phyloP scores from a whole-genome alignment of 2,329 filamentous ascomycete species.

The Fusarium zealandicum region DNA sequence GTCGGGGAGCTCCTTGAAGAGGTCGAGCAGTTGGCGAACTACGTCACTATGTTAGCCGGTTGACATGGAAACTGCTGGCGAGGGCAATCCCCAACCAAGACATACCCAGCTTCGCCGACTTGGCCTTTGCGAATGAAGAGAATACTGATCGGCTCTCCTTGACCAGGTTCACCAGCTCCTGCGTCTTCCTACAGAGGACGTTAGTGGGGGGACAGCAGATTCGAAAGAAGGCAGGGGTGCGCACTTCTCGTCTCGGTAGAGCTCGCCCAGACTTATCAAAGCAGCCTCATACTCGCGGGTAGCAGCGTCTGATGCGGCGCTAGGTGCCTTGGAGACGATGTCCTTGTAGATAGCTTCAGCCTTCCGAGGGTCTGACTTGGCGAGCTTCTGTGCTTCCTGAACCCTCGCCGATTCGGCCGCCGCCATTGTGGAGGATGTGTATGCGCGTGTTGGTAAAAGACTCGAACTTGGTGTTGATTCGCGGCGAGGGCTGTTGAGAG shows the following conservation, averaged over 20 bases:
- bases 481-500: conserved; percentile 3
- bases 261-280: conserved; percentile 85
- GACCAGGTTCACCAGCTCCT: conserved; percentile 88
- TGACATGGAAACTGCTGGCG: background rate
- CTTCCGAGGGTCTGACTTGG: conserved; percentile 80
- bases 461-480: conserved; percentile 1
- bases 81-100: background rate
- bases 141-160: conserved; percentile 89
- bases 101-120: conserved; percentile 96
- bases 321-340: conserved; percentile 84
- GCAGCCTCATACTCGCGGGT: conserved; percentile 92
- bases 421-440: conserved; percentile 54
- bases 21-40: conserved; percentile 97
- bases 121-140: conserved; percentile 97
- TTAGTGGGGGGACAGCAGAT: conserved; percentile 18
- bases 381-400: conserved; percentile 86
- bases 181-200: conserved; percentile 66
- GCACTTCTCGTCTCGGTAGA: conserved; percentile 89
- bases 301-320: conserved; percentile 81
- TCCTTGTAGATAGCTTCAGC: conserved; percentile 90
- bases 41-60: conserved; percentile 28
- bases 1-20: conserved; percentile 92
- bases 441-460: conserved; percentile 17
- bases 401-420: conserved; percentile 70
- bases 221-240: conserved; percentile 42